Evolutionary conservation across 139 green algal species (phyloP).

Genomic region (Astrephomene gubernaculifera): DNA sequence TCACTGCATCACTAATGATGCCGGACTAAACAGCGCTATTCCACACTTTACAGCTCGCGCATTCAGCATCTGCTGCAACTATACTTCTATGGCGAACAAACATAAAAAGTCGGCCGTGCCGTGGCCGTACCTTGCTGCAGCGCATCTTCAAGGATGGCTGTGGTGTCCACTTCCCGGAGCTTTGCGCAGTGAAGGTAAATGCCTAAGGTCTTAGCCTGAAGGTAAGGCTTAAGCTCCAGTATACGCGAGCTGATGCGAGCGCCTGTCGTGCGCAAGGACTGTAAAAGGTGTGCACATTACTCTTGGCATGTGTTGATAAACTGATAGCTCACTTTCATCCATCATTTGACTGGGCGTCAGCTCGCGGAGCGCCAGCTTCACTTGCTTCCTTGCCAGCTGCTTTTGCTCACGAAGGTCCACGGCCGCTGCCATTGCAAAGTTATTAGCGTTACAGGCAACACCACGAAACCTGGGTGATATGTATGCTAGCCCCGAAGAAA

Average conservation of each 20-base stretch:
- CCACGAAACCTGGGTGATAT: too few species aligned
- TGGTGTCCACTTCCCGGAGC: conserved; percentile 83
- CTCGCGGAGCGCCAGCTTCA: neutral
- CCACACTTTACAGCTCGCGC: too few species aligned
- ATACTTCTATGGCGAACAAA: too few species aligned
- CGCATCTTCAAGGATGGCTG: conserved; percentile 51
- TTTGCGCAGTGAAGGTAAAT: conserved; percentile 77
- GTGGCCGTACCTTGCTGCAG: conserved; percentile 57
- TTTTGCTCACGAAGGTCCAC: neutral
- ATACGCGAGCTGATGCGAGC: conserved; percentile 53
- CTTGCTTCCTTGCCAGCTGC: conserved; percentile 8
- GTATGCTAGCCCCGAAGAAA: too few species aligned
- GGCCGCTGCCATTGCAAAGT: neutral
- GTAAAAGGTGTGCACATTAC: neutral
- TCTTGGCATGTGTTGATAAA: neutral
- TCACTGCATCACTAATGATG: too few species aligned
- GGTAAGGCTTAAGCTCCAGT: conserved; percentile 53
- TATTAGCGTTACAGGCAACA: too few species aligned
- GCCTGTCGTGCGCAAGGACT: conserved; percentile 19
- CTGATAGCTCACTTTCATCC: neutral
- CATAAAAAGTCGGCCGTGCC: too few species aligned
- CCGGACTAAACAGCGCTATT: too few species aligned
- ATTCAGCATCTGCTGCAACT: too few species aligned
- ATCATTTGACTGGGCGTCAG: conserved; percentile 7
- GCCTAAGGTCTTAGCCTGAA: conserved; percentile 47